Evolutionary conservation across 257 asterid genomes (phyloP).

Genomic region (Cruciata laevipes): DNA sequence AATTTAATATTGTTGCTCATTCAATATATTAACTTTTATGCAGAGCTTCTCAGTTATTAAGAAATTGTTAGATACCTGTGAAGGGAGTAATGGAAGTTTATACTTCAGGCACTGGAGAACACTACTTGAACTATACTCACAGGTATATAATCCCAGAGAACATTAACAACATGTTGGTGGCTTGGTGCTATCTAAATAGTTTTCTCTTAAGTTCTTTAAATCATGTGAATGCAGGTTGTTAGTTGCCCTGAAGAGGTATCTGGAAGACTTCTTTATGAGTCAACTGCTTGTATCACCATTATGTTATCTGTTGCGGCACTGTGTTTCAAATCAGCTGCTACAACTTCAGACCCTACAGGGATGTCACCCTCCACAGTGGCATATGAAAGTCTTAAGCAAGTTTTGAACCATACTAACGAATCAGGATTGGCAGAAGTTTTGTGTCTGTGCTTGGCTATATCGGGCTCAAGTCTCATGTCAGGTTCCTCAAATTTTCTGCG

Average conservation of each 20-base stretch:
- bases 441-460: slow-evolving; percentile 76
- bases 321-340: slow-evolving; percentile 55
- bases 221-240: slow-evolving; percentile 49
- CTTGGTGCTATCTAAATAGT: slow-evolving; percentile 12
- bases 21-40: slow-evolving; percentile 16
- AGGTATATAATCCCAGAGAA: slow-evolving; percentile 44
- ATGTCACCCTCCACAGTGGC: slow-evolving; percentile 34
- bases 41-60: slow-evolving; percentile 77
- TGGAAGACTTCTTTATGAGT: slow-evolving; percentile 71
- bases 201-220: slow-evolving; percentile 16
- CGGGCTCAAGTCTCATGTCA: slow-evolving; percentile 77
- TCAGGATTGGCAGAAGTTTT: slow-evolving; percentile 53
- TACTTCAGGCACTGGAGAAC: slow-evolving; percentile 70
- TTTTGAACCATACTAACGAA: slow-evolving; percentile 65
- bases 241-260: slow-evolving; percentile 54
- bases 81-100: slow-evolving; percentile 46
- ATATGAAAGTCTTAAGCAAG: slow-evolving; percentile 44
- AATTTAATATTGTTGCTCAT: neutral
- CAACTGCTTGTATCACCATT: slow-evolving; percentile 76
- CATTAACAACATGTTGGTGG: too few species aligned
- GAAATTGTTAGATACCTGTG: slow-evolving; percentile 59
- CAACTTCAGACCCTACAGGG: slow-evolving; percentile 40
- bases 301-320: slow-evolving; percentile 66
- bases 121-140: slow-evolving; percentile 59
- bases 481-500: slow-evolving; percentile 81